Percentiles rank a stretch among this genome's conserved stretches.
Evolutionary conservation across 2,329 filamentous ascomycete species (phyloP).

Genomic region (Colletotrichum caudatum): DNA sequence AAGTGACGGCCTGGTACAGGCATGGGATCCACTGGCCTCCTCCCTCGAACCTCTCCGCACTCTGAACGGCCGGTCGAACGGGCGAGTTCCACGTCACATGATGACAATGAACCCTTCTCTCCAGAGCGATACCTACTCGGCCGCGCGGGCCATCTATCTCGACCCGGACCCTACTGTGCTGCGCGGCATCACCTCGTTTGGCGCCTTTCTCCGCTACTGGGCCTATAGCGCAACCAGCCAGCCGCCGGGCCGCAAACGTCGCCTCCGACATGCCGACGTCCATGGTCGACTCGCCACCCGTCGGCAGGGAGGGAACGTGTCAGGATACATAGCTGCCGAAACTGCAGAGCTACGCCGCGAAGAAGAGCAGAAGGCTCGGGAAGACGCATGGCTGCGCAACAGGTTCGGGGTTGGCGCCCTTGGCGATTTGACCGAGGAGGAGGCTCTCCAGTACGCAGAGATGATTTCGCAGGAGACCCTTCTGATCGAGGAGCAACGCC

Average conservation of each 20-base stretch:
- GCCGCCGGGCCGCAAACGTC: constrained; percentile 82
- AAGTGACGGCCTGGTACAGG: constrained; percentile 93
- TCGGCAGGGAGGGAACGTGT: constrained; percentile 74
- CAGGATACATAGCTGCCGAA: constrained; percentile 89
- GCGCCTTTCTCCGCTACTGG: constrained; percentile 92
- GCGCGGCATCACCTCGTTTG: constrained; percentile 87
- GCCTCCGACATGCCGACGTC: constrained; percentile 74
- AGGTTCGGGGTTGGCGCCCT: constrained; percentile 86
- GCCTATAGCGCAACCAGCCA: constrained; percentile 88
- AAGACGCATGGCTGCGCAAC: constrained; percentile 77
- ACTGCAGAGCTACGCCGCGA: constrained; percentile 82
- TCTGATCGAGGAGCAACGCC: constrained; percentile 66
- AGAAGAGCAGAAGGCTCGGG: constrained; percentile 73
- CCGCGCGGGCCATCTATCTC: constrained; percentile 84
- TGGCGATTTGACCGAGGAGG: constrained; percentile 73
- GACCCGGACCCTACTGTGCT: constrained; percentile 90
- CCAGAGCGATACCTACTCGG: constrained; percentile 79
- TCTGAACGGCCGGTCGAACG: constrained; percentile 85
- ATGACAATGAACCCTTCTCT: constrained; percentile 66
- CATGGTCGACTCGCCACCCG: constrained; percentile 64
- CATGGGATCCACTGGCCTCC: constrained; percentile 95
- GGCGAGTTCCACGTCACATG: constrained; percentile 81
- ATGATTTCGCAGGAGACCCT: constrained; percentile 74
- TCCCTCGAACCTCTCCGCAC: constrained; percentile 83
- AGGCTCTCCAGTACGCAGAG: constrained; percentile 73